phyloP scores from a whole-genome alignment of 176 grass and related monocot genomes.

The Panicum miliaceum region DNA sequence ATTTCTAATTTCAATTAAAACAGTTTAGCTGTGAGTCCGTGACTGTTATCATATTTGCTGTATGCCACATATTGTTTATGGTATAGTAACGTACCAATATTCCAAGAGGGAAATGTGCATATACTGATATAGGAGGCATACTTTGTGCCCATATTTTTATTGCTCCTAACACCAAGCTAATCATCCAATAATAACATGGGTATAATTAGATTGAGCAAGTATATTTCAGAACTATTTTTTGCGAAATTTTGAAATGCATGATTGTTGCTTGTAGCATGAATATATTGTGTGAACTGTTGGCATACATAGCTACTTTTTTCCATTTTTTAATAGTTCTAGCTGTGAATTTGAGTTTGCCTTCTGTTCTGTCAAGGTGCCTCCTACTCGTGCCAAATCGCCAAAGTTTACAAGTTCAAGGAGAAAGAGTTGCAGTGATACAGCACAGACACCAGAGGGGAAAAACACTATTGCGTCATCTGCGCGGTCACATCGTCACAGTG shows the following conservation, averaged over 20 bases:
- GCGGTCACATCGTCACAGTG: constrained; percentile 69
- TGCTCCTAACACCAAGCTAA: neutral
- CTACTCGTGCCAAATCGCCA: constrained; percentile 92
- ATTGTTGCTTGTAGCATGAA: neutral
- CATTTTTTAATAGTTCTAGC: constrained; percentile 24
- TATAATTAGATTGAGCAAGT: constrained; percentile 5
- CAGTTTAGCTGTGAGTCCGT: neutral
- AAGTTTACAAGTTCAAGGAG: constrained; percentile 90
- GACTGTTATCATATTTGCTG: neutral
- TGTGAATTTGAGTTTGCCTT: constrained; percentile 13
- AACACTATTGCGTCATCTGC: constrained; percentile 14
- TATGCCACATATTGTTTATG: neutral
- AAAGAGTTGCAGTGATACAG: constrained; percentile 68
- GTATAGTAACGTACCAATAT: neutral
- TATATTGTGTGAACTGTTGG: neutral
- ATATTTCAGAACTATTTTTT: constrained; percentile 9
- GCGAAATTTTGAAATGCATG: constrained; percentile 1
- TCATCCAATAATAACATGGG: neutral
- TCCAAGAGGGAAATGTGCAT: constrained; percentile 2
- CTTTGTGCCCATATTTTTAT: neutral
- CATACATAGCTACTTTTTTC: neutral
- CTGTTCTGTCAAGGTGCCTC: constrained; percentile 69
- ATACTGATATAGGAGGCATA: neutral
- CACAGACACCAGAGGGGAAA: constrained; percentile 24
- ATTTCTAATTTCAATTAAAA: constrained; percentile 14